Conservation (phyloP, 139 green algal genomes). For the Chlorella ohadii region DNA sequence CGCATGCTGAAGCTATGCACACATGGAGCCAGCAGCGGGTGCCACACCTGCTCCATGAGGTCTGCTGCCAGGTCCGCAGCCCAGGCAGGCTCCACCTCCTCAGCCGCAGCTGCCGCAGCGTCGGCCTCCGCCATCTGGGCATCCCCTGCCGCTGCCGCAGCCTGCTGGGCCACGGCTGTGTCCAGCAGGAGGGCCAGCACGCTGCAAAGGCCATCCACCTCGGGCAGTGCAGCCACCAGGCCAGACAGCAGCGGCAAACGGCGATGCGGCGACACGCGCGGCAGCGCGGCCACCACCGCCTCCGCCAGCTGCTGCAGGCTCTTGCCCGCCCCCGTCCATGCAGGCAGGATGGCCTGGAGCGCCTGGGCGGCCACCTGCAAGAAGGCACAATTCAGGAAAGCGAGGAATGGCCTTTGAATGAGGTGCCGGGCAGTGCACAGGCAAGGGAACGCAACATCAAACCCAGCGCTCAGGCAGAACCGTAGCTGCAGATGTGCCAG, state of each 20-base stretch:
- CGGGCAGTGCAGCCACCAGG: conserved; percentile 50
- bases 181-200: conserved; percentile 59
- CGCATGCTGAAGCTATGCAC: neutral
- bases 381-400: too few species aligned
- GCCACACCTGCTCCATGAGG: conserved; percentile 17
- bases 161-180: conserved; percentile 15
- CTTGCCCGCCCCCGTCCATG: conserved; percentile 44
- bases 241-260: conserved; percentile 29
- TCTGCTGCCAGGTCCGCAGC: conserved; percentile 28
- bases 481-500: too few species aligned
- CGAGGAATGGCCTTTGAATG: too few species aligned
- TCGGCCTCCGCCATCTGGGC: conserved; percentile 2
- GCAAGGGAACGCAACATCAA: too few species aligned
- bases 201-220: conserved; percentile 58
- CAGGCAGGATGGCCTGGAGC: conserved; percentile 38
- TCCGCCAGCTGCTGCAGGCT: conserved; percentile 26
- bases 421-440: too few species aligned
- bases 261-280: neutral
- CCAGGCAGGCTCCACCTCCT: conserved; percentile 2
- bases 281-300: conserved; percentile 20
- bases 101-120: neutral
- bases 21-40: neutral
- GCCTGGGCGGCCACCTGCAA: conserved; percentile 40
- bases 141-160: neutral
- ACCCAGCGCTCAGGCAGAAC: too few species aligned